Conservation (phyloP, 495 filamentous ascomycete genomes). For the Aspergillus heteromorphus region DNA sequence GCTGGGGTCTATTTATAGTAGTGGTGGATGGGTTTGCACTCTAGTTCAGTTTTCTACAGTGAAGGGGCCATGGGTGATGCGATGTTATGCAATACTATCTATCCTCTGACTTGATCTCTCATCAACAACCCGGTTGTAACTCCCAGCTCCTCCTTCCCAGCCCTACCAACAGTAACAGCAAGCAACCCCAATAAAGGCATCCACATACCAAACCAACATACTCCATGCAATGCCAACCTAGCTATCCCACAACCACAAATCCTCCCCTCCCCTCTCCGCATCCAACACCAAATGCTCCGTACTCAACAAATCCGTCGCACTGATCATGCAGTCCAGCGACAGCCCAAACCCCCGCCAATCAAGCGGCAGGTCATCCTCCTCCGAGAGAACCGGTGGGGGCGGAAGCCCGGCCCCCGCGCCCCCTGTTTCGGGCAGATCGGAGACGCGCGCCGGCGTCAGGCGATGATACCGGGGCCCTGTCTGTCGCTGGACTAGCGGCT, state of each 20-base stretch:
- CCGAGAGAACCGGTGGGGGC: background rate
- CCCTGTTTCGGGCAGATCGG: background rate
- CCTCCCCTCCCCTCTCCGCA: constrained; percentile 11
- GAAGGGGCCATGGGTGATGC: no score
- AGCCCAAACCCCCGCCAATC: constrained; percentile 19
- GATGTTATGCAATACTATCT: no score
- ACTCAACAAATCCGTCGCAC: constrained; percentile 16
- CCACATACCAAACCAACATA: no score
- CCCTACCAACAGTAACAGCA: no score
- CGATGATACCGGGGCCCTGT: background rate
- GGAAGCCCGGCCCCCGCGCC: background rate
- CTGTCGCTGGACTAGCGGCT: constrained; percentile 5
- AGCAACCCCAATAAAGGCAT: no score
- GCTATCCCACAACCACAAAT: constrained; percentile 21
- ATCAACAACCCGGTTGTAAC: no score
- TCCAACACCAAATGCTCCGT: constrained; percentile 12
- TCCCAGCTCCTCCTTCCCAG: no score
- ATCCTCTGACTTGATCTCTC: no score
- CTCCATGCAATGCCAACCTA: no score
- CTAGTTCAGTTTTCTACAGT: background rate
- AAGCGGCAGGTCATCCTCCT: constrained; percentile 12
- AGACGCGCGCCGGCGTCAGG: background rate
- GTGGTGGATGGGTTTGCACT: no score
- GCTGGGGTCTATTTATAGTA: no score
- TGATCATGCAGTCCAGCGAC: constrained; percentile 20